Percentiles rank a stretch among this genome's conserved stretches.
These are phyloP conservation scores for Talaromyces islandicus DNA, from an alignment of 2,329 filamentous ascomycete species.

Conservation along the genomic window DNA sequence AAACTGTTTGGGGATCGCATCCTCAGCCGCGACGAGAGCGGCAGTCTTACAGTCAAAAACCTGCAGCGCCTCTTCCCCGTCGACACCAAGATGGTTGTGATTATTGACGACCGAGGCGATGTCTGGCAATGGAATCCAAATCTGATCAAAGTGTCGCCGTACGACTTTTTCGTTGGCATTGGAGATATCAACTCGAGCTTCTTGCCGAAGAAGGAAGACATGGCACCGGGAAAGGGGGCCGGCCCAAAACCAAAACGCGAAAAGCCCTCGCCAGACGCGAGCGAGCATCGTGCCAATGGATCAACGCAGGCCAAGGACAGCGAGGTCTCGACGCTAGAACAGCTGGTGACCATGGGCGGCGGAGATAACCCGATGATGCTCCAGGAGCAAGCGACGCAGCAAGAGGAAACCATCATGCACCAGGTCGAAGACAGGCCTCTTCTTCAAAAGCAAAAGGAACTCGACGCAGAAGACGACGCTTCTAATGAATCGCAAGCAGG, in stretches of 20 bases:
- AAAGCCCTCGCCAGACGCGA: conserved; percentile 12
- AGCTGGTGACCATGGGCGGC: conserved; percentile 69
- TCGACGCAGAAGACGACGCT: conserved; percentile 77
- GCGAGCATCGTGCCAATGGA: conserved; percentile 28
- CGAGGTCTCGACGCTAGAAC: conserved; percentile 58
- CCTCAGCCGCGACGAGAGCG: conserved; percentile 94
- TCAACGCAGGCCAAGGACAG: conserved; percentile 18
- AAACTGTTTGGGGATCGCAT: conserved; percentile 91
- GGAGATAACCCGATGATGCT: conserved; percentile 63
- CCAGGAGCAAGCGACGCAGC: conserved; percentile 72
- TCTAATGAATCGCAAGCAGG: conserved; percentile 41
- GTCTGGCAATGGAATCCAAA: conserved; percentile 94
- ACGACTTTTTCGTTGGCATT: conserved; percentile 97
- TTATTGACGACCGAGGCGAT: conserved; percentile 94
- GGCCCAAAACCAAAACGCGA: conserved; percentile 19
- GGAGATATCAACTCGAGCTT: conserved; percentile 99
- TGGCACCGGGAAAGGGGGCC: conserved; percentile 30
- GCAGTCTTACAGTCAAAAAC: conserved; percentile 84
- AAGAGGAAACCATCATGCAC: conserved; percentile 79
- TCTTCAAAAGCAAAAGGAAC: conserved; percentile 82
- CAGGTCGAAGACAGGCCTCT: conserved; percentile 85
- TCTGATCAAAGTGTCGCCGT: conserved; percentile 88
- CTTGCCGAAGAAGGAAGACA: conserved; percentile 66
- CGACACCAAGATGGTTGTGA: conserved; percentile 98
- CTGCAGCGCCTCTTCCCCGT: conserved; percentile 88